Conservation (phyloP, 768 basidiomycete genomes). For the Tricholoma bakamatsutake region DNA sequence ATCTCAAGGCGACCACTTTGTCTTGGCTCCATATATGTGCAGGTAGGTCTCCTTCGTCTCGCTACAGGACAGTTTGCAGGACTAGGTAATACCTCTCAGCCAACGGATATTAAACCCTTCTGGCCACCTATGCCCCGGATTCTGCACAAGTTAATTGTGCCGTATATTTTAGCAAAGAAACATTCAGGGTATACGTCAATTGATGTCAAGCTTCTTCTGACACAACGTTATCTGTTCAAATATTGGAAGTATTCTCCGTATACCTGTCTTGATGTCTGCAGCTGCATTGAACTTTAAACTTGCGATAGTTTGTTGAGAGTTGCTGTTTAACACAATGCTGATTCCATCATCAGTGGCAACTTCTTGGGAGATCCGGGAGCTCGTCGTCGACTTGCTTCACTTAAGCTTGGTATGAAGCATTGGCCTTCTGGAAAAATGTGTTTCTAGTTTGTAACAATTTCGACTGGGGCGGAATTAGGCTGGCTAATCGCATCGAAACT, state of each 20-base stretch:
- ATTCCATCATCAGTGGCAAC: no score
- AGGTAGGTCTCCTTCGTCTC: constrained; percentile 18
- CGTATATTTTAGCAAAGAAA: constrained; percentile 28
- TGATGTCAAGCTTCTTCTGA: neutral
- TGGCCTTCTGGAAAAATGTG: no score
- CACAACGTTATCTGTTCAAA: constrained; percentile 11
- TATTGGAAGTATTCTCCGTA: constrained; percentile 36
- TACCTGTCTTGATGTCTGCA: constrained; percentile 18
- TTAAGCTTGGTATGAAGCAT: no score
- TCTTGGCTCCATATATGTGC: constrained; percentile 30
- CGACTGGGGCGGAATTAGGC: no score
- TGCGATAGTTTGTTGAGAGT: no score
- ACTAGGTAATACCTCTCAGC: constrained; percentile 12
- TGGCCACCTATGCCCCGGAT: constrained; percentile 36
- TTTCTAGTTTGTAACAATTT: no score
- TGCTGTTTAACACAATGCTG: neutral
- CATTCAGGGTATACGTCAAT: constrained; percentile 26
- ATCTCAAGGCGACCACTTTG: constrained; percentile 27
- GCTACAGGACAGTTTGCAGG: neutral
- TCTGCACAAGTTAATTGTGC: constrained; percentile 28
- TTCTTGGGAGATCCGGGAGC: no score
- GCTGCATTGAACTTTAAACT: neutral
- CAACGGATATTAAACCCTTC: constrained; percentile 28
- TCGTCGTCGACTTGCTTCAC: no score
- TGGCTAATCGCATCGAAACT: no score